Base-by-base conservation (phyloP, 768 basidiomycete genomes). In the Boletales sp. region DNA sequence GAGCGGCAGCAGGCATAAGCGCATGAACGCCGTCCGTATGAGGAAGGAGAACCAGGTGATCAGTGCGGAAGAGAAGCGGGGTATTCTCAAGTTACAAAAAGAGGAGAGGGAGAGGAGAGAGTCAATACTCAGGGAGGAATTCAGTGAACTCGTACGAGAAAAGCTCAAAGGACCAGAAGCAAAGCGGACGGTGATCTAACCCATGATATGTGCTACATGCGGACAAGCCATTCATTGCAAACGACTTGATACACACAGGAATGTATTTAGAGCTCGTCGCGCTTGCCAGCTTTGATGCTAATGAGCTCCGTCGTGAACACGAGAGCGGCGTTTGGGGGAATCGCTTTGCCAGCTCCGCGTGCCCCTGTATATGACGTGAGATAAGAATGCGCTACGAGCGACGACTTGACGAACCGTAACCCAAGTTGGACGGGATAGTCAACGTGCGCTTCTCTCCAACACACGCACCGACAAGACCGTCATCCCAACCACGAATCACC, bases 1-100 rank as follows among this genome's bases (percentile, higher is more conserved):
- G 97, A 93, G 89, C 59, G 97, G 95, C 40, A 89, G 84, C 61
- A 75, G 95, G 54, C 94, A 99, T 69, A 81, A 89, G 56, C 80
- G 93, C 69, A 99, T 99, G 97, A 99, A 98, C 59, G 95, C 97
- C 1, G 95, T 99, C 39, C 89, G 97, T 52, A 90, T 99, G 84
- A 76, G 95, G 64, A 98, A 98, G 77, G 97, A 99, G 75, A 97
- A 99, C 73, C 97, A 99, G 72, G 94, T 98, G 55, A 99, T 99
- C 66, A 91, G 87, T 60, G 94, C 95, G 2, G 97, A 98, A 71
- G 97, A 99, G 78, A 98, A 98, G 78, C 74, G 97, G 31, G 90
- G 92, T 32, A 94, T 98, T 51, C 66, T 98, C 65, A 95, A 97
- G 71, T 62, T 97, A 68, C 95, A 97, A 71, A 87, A 76, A 65